Base-by-base conservation (phyloP, 768 basidiomycete species). In the Mycena rebaudengoi region DNA sequence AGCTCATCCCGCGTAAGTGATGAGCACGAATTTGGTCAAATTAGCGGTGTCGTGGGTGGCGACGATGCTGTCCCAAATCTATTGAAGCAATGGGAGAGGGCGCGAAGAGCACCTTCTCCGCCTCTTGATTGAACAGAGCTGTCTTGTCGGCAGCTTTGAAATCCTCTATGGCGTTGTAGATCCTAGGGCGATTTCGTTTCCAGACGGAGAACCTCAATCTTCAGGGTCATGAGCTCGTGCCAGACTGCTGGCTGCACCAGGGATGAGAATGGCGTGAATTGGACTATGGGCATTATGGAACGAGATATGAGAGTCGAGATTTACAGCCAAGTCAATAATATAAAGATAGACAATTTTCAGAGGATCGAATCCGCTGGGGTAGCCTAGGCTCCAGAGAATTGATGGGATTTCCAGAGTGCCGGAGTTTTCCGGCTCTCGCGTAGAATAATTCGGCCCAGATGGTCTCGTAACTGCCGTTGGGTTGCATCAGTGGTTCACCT, bases 161-260 rank as follows among this genome's bases (percentile, higher is more conserved):
- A 12, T 98, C 95, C 69, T 99, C 96, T 69, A 99, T 92, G 10
- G 97, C 98, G 74, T 99, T 99, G 80, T 88, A 98, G 76, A 90
- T 6, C 88, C 87, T 7, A 98, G 78, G 6, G 88, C 84, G 57
- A 97, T 86, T 56, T 90, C 86, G 26, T 87, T 80, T 11, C 90
- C 92, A 0, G 91, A 93, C 88, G 74, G 98, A 94, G 71, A 99
- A 88, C 84, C 99, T n/a, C n/a, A n/a, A n/a, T n/a, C n/a, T n/a
- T 99, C 78, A 95, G 78, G 28, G 85, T 79, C 2, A 94, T 92
- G 40, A 99, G 90, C 52, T 90, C 87, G 68, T 97, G 92, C 96
- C 96, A 99, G 76, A 99, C 95, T 3, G 88, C 84, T 1, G 98
- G 96, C 64, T 95, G 90, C 2, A 98, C 91, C 43, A 92, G 83